phyloP scores from a whole-genome alignment of 164 flowering plant species.

The Buxus sempervirens region DNA sequence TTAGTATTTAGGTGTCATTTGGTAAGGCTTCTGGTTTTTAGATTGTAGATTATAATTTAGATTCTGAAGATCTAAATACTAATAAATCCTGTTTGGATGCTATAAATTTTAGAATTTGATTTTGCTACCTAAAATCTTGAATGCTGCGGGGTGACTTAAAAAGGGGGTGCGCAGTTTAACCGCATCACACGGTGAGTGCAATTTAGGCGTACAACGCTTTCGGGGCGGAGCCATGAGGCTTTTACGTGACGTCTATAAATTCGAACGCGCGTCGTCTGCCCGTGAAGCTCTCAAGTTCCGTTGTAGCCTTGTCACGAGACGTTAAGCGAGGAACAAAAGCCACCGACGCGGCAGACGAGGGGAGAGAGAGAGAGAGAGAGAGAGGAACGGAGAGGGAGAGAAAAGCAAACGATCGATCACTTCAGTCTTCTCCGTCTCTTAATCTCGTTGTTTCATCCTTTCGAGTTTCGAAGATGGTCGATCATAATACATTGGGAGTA shows the following conservation, averaged over 20 bases:
- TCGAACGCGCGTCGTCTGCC: too few species aligned
- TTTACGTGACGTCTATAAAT: neutral
- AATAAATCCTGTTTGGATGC: too few species aligned
- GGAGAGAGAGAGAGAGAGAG: neutral
- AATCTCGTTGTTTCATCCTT: neutral
- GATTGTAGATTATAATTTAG: too few species aligned
- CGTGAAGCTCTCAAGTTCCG: neutral
- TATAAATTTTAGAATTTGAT: too few species aligned
- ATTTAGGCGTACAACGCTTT: neutral
- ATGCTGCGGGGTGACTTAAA: too few species aligned
- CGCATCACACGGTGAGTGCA: neutral
- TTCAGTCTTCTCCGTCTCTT: neutral
- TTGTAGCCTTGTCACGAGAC: neutral
- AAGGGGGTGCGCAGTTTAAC: neutral
- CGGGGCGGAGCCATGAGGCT: neutral
- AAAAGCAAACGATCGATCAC: too few species aligned
- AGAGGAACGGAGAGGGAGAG: neutral
- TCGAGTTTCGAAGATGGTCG: slow-evolving; percentile 9
- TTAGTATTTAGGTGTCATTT: too few species aligned
- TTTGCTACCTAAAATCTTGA: too few species aligned
- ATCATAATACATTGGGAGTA: slow-evolving; percentile 17
- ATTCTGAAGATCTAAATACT: too few species aligned
- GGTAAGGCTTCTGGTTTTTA: too few species aligned
- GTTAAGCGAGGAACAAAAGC: neutral
- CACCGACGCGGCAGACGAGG: too few species aligned